These are phyloP conservation scores for Pythium phragmitis DNA, from an alignment of 352 stramenopile genomes.

Conservation along the genomic window DNA sequence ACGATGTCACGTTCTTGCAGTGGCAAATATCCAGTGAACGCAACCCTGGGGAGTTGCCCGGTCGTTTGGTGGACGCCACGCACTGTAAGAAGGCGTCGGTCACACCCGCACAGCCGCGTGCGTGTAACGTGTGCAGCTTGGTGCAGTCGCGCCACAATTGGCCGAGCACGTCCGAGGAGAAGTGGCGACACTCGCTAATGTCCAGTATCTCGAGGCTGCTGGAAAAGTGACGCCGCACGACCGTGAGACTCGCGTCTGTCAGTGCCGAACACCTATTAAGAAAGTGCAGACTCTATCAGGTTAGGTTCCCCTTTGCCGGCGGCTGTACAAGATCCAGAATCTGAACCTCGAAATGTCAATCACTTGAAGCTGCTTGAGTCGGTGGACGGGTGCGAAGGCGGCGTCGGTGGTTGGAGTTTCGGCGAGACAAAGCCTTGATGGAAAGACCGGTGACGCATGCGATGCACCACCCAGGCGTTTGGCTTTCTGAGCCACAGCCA, in stretches of 20 bases:
- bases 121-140: constrained; percentile 44
- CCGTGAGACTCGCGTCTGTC: constrained; percentile 51
- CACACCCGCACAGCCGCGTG: constrained; percentile 40
- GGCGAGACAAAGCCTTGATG: constrained; percentile 8
- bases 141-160: constrained; percentile 63
- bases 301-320: too few relatives aligned
- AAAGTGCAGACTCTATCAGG: not conserved
- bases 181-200: constrained; percentile 63
- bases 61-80: constrained; percentile 49
- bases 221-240: constrained; percentile 43
- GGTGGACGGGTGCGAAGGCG: constrained; percentile 21
- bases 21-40: constrained; percentile 46
- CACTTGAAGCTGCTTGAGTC: constrained; percentile 21
- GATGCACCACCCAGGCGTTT: not conserved
- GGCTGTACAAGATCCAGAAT: not conserved
- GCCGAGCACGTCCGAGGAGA: constrained; percentile 44
- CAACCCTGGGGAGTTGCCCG: constrained; percentile 25
- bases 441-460: not conserved
- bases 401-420: constrained; percentile 28
- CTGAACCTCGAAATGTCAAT: constrained; percentile 33
- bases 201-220: constrained; percentile 42
- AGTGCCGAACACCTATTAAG: constrained; percentile 38
- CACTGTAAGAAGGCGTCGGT: constrained; percentile 60
- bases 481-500: not conserved
- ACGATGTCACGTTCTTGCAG: constrained; percentile 67